Evolutionary conservation across 2,329 filamentous ascomycete genomes (phyloP), one percentile per base, ranked within the genome.

Genomic region (Biscogniauxia sp.): DNA sequence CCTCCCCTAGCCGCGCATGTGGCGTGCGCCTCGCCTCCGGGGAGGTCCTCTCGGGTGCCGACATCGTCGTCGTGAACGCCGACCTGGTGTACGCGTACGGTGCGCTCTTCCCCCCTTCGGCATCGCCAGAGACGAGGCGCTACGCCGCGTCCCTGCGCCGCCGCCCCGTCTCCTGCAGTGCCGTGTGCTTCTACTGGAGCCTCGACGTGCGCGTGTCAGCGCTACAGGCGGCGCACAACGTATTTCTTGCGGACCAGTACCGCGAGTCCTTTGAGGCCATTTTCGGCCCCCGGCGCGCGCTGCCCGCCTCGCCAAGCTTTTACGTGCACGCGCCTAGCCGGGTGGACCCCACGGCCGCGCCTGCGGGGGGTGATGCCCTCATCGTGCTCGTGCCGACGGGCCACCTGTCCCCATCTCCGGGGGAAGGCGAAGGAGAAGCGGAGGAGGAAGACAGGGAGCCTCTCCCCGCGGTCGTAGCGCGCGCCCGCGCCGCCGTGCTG

Each of bases 171-270:
- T 90, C 87, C 0, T 92, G 89, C 75, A 89, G 86, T 64, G 89
- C 86, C 60, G 89, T 92, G 66, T 90, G 87, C 5, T 92, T 92
- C 75, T 92, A 91, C 79, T 93, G 88, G 89, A 83, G 84, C 2
- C 79, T 91, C 20, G 79, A 84, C 61, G 77, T 79, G 55, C 79
- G 81, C 56, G 76, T 92, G 1, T 83, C 85, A 0, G 82, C 89
- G 72, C 81, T 93, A 2, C 78, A 82, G 23, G 23, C 23, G 19
- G 84, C 87, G 0, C 90, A 93, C 76, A 93, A 92, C 72, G 90
- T 92, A 68, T 93, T 93, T 77, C 82, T 92, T 6, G 88, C 89
- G 2, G 86, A 91, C 66, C 81, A 89, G 64, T 93, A 91, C 72
- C 80, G 80, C 55, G 86, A 89, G 67, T 88, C 83, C n/a, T 92